Percentiles rank a stretch among this genome's conserved stretches.
Conservation (phyloP, 2,329 filamentous ascomycete species). For the Purpureocillium lavendulum region DNA sequence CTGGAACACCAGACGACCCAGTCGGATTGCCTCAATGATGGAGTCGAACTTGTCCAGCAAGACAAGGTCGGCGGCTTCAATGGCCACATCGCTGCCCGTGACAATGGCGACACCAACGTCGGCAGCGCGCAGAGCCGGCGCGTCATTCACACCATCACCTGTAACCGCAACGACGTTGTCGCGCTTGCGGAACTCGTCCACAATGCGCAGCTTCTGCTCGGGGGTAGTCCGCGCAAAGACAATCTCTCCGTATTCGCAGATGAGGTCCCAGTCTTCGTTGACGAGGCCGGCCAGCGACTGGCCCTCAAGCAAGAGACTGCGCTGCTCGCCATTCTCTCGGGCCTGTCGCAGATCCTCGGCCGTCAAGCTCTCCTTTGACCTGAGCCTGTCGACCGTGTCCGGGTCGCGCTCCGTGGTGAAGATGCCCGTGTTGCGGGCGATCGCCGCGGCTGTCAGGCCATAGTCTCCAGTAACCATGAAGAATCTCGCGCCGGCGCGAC, state of each 20-base stretch:
- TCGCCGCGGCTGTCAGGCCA: conserved; percentile 53
- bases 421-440: conserved; percentile 57
- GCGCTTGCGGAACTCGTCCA: conserved; percentile 53
- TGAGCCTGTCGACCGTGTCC: conserved; percentile 20
- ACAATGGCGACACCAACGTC: conserved; percentile 64
- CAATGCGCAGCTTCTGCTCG: conserved; percentile 64
- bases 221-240: conserved; percentile 63
- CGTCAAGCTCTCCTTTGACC: conserved; percentile 6
- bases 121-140: conserved; percentile 55
- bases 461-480: conserved; percentile 42
- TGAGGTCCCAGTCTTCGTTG: conserved; percentile 32
- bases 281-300: conserved; percentile 49
- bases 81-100: conserved; percentile 56
- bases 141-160: conserved; percentile 65
- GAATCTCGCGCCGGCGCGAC: conserved; percentile 34
- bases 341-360: conserved; percentile 10
- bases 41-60: conserved; percentile 64
- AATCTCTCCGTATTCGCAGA: conserved; percentile 46
- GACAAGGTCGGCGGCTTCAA: conserved; percentile 56
- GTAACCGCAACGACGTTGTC: conserved; percentile 61
- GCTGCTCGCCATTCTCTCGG: conserved; percentile 10
- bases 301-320: conserved; percentile 38
- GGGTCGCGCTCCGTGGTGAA: conserved; percentile 41
- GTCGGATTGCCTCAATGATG: conserved; percentile 56
- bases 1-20: conserved; percentile 30